Evolutionary conservation across 139 green algal genomes (phyloP).

Genomic region (Asterochloris sp.): DNA sequence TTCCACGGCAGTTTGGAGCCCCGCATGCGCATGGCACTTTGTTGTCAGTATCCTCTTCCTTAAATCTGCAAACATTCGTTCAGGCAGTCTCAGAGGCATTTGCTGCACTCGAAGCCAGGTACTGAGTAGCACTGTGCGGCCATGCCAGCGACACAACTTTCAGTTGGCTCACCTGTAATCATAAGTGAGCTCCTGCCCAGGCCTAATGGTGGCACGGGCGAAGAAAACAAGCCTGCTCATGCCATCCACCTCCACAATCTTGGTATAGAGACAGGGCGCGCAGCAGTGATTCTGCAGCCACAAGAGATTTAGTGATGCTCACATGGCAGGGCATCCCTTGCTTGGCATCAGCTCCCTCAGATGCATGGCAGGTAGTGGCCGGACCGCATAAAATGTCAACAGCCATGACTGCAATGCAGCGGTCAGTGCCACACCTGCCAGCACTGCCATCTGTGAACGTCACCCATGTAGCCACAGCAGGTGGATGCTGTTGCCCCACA

Average conservation of each 20-base stretch:
- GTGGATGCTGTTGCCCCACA: no score
- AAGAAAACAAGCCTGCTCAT: conserved; percentile 75
- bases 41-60: conserved; percentile 42
- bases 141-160: background rate
- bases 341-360: no score
- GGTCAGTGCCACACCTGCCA: no score
- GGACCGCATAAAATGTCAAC: no score
- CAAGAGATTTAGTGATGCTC: no score
- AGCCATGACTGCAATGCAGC: no score
- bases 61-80: conserved; percentile 30
- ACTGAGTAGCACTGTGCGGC: background rate
- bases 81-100: background rate
- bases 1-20: conserved; percentile 79
- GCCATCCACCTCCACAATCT: conserved; percentile 67
- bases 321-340: no score
- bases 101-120: background rate
- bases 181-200: conserved; percentile 89
- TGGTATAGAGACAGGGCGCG: conserved; percentile 82
- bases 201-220: conserved; percentile 65
- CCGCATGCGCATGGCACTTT: conserved; percentile 70
- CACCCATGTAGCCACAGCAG: no score
- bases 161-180: conserved; percentile 57
- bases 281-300: conserved; percentile 84
- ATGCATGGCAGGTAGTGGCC: no score
- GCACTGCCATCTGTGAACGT: no score